These are phyloP conservation scores for Herpotrichia juniperi DNA, from an alignment of 2,329 filamentous ascomycete species.

Conservation along the genomic window DNA sequence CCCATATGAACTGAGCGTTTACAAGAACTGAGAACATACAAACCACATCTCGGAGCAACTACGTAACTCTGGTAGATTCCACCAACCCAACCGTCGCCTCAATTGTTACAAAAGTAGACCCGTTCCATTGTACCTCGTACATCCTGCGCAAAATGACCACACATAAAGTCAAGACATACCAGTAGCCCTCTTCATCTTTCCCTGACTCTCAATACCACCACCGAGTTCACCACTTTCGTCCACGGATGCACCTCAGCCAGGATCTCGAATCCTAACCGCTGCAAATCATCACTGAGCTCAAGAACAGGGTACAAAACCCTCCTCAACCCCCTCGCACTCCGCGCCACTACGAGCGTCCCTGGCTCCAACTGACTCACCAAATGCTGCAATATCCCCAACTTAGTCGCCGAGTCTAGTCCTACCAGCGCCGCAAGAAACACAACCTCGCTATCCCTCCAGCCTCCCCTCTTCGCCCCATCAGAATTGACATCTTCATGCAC, in stretches of 20 bases:
- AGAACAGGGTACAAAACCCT: constrained; percentile 57
- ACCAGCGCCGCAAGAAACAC: constrained; percentile 60
- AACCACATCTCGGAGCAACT: no score
- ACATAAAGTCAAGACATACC: no score
- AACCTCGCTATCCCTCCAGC: constrained; percentile 50
- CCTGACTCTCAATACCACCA: constrained; percentile 48
- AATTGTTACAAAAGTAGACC: no score
- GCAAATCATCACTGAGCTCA: constrained; percentile 40
- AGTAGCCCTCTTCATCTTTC: not conserved
- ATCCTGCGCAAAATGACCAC: no score
- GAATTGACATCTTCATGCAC: constrained; percentile 5
- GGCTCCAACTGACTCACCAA: constrained; percentile 48
- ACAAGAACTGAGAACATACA: no score
- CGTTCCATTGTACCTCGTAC: no score
- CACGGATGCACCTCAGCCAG: constrained; percentile 56
- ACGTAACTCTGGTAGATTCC: no score
- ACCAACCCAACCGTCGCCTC: no score
- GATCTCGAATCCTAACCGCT: constrained; percentile 44
- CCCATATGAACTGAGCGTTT: no score
- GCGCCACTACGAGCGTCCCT: constrained; percentile 53
- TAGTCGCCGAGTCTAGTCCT: constrained; percentile 49
- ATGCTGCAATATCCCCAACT: constrained; percentile 47
- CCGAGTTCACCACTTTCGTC: constrained; percentile 57
- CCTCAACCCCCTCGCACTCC: constrained; percentile 54
- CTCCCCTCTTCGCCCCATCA: not conserved